Evolutionary conservation across 1,284 basidiomycete species (phyloP).

Genomic region (Sparassis latifolia): DNA sequence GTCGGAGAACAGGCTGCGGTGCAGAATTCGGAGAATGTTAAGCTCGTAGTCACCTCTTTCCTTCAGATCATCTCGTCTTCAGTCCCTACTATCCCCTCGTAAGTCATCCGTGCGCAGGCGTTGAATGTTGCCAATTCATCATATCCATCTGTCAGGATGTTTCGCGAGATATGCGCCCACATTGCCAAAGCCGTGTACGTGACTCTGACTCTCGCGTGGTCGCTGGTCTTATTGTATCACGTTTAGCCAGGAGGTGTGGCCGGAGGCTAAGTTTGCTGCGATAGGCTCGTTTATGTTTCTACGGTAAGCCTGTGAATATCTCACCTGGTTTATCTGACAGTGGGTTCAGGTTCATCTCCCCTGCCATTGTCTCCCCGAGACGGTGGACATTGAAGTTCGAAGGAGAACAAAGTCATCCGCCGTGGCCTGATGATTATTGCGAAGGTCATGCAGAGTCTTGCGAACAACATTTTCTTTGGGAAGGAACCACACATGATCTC

Average conservation of each 20-base stretch:
- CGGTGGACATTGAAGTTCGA: slow-evolving; percentile 74
- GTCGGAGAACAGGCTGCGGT: slow-evolving; percentile 54
- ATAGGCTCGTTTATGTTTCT: slow-evolving; percentile 91
- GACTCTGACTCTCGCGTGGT: background rate
- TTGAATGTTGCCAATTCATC: background rate
- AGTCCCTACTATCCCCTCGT: slow-evolving; percentile 70
- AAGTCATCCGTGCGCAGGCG: slow-evolving; percentile 23
- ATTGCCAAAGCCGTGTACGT: slow-evolving; percentile 79
- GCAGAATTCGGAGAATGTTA: slow-evolving; percentile 69
- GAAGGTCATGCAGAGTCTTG: slow-evolving; percentile 88
- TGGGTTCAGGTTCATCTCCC: slow-evolving; percentile 65
- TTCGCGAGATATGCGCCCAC: slow-evolving; percentile 83
- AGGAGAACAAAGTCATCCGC: slow-evolving; percentile 54
- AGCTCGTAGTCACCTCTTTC: slow-evolving; percentile 72
- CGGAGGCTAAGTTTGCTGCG: slow-evolving; percentile 79
- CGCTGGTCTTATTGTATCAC: background rate
- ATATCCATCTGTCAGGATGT: slow-evolving; percentile 47
- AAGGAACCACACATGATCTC: slow-evolving; percentile 83
- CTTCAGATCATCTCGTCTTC: slow-evolving; percentile 73
- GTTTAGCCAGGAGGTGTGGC: slow-evolving; percentile 60
- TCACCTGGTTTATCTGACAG: background rate
- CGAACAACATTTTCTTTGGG: slow-evolving; percentile 89
- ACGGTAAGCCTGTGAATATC: slow-evolving; percentile 37
- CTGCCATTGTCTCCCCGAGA: slow-evolving; percentile 81
- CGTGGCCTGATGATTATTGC: slow-evolving; percentile 81